Evolutionary conservation across 2,329 filamentous ascomycete species (phyloP).

Genomic region (Pseudogymnoascus sp.): DNA sequence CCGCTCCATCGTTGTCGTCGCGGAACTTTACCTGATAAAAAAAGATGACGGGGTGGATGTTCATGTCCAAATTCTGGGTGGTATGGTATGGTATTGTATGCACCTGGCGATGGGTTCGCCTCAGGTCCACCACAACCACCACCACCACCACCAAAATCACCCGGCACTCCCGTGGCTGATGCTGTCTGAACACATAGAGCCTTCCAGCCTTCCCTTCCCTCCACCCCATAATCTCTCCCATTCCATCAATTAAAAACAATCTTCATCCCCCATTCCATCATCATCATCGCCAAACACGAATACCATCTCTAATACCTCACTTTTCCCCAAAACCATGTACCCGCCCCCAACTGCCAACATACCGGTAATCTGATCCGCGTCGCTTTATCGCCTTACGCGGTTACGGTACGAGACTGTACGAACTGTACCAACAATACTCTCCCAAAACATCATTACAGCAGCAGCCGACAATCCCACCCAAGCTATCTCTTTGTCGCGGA

Average conservation of each 20-base stretch:
- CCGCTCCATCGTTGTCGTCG: background rate
- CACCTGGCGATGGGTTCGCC: constrained; percentile 8
- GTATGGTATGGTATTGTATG: background rate
- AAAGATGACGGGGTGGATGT: constrained; percentile 3
- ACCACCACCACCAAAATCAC: constrained; percentile 1
- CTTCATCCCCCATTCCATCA: background rate
- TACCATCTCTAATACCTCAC: constrained; percentile 7
- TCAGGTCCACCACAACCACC: constrained; percentile 9
- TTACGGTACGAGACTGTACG: background rate
- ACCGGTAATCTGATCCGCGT: background rate
- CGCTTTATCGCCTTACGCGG: background rate
- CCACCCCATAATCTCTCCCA: background rate
- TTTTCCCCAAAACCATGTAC: background rate
- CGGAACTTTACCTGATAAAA: background rate
- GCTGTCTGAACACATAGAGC: constrained; percentile 6
- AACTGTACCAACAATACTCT: background rate
- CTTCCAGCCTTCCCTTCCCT: constrained; percentile 9
- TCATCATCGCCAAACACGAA: constrained; percentile 1
- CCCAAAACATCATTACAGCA: background rate
- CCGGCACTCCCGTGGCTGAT: constrained; percentile 6
- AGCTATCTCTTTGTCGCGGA: background rate
- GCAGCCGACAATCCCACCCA: background rate
- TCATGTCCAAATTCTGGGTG: background rate
- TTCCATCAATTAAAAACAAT: too few relatives aligned
- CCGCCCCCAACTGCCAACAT: background rate